Base-by-base conservation (phyloP, 2,329 filamentous ascomycete genomes). In the Microcera coccophila region DNA sequence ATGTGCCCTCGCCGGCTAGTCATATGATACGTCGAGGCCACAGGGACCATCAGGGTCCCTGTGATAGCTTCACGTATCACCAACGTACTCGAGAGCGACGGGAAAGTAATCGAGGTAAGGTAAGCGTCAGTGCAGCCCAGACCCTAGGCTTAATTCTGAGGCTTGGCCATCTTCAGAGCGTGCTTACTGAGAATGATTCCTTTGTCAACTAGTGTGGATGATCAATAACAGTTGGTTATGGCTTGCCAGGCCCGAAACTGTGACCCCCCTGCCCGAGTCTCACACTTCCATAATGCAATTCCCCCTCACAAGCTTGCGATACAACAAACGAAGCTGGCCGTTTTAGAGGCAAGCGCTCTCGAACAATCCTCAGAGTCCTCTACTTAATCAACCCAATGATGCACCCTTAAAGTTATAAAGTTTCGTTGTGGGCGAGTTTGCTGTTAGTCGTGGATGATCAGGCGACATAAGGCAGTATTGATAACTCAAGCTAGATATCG, bases 111-210 rank as follows among this genome's bases (percentile, higher is more conserved):
- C 81, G 57, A 90, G 73, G 77, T 82, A 94, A 90, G 73, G 77
- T 82, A 94, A 47, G 93, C 78, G 64, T 93, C 88, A 63, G 94
- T 89, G 73, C 93, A 91, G 53, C 88, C 87, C 42, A 93, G 67
- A 44, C 84, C 83, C 81, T 85, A 90, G 69, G 90, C 84, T 53
- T 79, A 76, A 47, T 89, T 81, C 69, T 89, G 85, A 62, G 82
- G 82, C 66, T 79, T 79, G 64, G 75, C 77, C 62, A 90, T 88
- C 35, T 79, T 79, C 63, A 83, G 77, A 41, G 90, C 87, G 55
- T 80, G 77, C 52, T 90, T 82, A 52, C 74, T 94, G 87, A 78
- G 90, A 93, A 59, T 82, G 82, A 73, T 90, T 90, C 88, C 88
- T 33, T 33, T 32, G 22, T 19, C 31, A 29, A 19, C 24, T 39